Percentiles rank a stretch among this genome's conserved stretches.
Evolutionary conservation across 2,329 filamentous ascomycete genomes (phyloP).

Genomic region (Aspergillus ustus): DNA sequence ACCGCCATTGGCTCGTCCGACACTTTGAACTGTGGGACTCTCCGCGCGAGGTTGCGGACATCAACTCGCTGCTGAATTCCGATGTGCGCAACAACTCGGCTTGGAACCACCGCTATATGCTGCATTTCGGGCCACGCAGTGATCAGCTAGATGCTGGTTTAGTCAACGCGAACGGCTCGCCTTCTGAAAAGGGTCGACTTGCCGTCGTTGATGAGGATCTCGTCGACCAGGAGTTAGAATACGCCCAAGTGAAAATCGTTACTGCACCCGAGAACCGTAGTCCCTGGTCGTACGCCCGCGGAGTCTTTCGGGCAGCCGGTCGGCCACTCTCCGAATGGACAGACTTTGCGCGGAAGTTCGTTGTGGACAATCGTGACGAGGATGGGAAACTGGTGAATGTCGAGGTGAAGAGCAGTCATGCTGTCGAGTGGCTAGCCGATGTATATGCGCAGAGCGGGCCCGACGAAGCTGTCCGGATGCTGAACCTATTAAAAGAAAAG

Average conservation of each 20-base stretch:
- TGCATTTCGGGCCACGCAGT: conserved; percentile 73
- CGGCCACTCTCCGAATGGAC: conserved; percentile 55
- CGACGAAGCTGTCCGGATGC: conserved; percentile 66
- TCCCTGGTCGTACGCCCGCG: conserved; percentile 89
- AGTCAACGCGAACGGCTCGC: conserved; percentile 29
- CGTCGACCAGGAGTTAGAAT: conserved; percentile 75
- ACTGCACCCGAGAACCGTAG: conserved; percentile 92
- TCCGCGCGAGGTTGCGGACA: conserved; percentile 66
- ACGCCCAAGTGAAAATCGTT: conserved; percentile 72
- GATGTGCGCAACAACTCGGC: conserved; percentile 96
- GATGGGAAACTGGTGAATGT: conserved; percentile 26
- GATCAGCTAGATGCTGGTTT: conserved; percentile 46
- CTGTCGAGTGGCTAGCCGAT: conserved; percentile 57
- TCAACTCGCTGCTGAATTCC: conserved; percentile 72
- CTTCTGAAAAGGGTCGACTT: conserved; percentile 36
- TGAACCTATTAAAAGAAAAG: conserved; percentile 76
- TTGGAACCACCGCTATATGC: conserved; percentile 95
- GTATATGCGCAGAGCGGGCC: conserved; percentile 42
- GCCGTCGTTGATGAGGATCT: conserved; percentile 62
- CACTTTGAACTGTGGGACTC: conserved; percentile 64
- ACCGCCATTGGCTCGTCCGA: conserved; percentile 78
- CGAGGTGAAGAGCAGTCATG: conserved; percentile 64
- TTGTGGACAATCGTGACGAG: conserved; percentile 51
- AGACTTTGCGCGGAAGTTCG: conserved; percentile 60
- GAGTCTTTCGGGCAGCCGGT: conserved; percentile 70